Evolutionary conservation across 177 flowering plant genomes (phyloP).

Genomic region (Vitis hybrid): DNA sequence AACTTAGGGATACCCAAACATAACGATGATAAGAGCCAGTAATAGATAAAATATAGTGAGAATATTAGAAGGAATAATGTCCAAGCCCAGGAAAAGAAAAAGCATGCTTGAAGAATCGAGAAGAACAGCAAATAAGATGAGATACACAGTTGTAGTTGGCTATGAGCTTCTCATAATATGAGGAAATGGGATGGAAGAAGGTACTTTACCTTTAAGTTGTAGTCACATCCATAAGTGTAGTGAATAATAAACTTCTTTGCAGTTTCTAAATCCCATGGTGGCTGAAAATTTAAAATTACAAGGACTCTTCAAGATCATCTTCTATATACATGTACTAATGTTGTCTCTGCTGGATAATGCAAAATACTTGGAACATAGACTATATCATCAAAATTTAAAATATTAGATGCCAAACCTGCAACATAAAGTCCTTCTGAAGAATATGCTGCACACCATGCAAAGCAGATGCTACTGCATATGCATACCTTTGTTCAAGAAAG

Average conservation of each 20-base stretch:
- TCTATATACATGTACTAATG: not conserved
- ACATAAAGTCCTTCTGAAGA: constrained; percentile 92
- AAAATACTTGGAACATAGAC: not conserved
- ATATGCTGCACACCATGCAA: constrained; percentile 86
- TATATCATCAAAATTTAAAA: not conserved
- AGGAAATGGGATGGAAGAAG: not conserved
- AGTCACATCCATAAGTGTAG: constrained; percentile 92
- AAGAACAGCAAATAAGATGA: not conserved
- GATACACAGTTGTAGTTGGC: not conserved
- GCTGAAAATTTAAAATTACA: constrained; percentile 42
- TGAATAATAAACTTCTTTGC: constrained; percentile 72
- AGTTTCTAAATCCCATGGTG: constrained; percentile 76
- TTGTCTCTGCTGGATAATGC: not conserved
- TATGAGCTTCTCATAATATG: not conserved
- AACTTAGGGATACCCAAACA: too few relatives aligned
- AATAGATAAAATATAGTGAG: too few relatives aligned
- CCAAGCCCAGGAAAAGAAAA: too few relatives aligned
- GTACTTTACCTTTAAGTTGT: constrained; percentile 64
- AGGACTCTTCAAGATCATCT: not conserved
- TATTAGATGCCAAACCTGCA: constrained; percentile 61
- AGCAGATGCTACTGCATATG: constrained; percentile 97
- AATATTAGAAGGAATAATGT: too few relatives aligned
- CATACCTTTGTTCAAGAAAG: constrained; percentile 66
- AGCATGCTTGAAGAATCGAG: too few relatives aligned
- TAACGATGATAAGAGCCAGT: too few relatives aligned